Conservation (phyloP, 148 eudicot species). For the Salicornia ramosissima region DNA sequence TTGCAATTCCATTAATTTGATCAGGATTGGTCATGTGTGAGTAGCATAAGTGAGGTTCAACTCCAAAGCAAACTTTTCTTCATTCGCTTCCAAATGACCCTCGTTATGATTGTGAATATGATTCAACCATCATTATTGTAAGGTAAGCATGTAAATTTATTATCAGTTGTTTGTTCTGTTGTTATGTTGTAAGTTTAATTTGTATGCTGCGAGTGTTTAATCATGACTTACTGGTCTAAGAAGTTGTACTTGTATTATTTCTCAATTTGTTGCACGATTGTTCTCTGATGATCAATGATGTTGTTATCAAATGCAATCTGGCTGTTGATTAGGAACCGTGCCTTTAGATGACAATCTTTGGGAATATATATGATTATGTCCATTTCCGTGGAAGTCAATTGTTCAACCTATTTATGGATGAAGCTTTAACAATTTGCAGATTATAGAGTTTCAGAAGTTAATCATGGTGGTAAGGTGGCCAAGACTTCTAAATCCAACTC, state of each 20-base stretch:
- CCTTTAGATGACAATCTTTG: background rate
- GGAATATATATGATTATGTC: background rate
- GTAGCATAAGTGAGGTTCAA: no score
- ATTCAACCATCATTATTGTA: no score
- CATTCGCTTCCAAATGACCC: no score
- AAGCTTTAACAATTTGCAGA: background rate
- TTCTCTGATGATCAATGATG: background rate
- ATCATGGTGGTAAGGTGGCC: constrained; percentile 54
- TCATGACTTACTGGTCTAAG: no score
- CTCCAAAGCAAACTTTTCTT: no score
- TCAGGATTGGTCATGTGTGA: no score
- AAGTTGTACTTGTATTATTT: no score
- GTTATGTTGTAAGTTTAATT: background rate
- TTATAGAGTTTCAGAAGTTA: background rate
- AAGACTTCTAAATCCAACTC: constrained; percentile 53
- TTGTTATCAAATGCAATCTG: background rate
- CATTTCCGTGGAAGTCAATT: background rate
- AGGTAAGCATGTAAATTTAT: no score
- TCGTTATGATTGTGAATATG: no score
- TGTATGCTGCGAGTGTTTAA: background rate
- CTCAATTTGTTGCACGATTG: no score
- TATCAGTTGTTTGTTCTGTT: no score
- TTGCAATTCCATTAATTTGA: no score
- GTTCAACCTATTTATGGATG: background rate
- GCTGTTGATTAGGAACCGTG: background rate